phyloP scores from a whole-genome alignment of 371 early-diverging fungal genomes.

The Mortierella polycephala region DNA sequence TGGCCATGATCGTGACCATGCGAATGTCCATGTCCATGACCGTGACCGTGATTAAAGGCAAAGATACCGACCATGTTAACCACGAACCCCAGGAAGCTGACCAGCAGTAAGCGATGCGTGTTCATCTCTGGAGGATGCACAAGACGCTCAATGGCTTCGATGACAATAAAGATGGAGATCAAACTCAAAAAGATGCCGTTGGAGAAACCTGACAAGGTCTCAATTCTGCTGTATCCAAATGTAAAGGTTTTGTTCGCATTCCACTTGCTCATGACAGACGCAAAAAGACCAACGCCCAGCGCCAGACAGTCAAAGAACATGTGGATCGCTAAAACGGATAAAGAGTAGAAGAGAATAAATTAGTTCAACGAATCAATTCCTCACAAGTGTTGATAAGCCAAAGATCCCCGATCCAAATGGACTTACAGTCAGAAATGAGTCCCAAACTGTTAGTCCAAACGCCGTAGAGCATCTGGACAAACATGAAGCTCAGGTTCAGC shows the following conservation, averaged over 20 bases:
- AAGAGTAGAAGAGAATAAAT: neutral
- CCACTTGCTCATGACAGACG: conserved; percentile 93
- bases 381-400: too few species aligned
- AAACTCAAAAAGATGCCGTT: conserved; percentile 91
- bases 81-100: conserved; percentile 89
- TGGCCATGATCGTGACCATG: conserved; percentile 68
- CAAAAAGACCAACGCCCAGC: conserved; percentile 85
- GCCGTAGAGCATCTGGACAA: conserved; percentile 91
- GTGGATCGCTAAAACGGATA: conserved; percentile 78
- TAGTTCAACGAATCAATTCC: neutral
- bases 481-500: conserved; percentile 94
- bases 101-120: conserved; percentile 83
- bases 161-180: conserved; percentile 88
- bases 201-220: conserved; percentile 91
- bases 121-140: conserved; percentile 89
- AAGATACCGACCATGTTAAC: conserved; percentile 95
- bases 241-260: conserved; percentile 80
- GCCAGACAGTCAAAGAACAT: conserved; percentile 98
- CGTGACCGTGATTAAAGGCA: conserved; percentile 89
- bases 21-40: conserved; percentile 69
- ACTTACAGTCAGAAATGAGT: conserved; percentile 89
- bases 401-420: too few species aligned
- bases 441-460: conserved; percentile 93
- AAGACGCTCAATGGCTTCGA: conserved; percentile 90
- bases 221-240: conserved; percentile 90